These are phyloP conservation scores for Chamaecrista fasciculata DNA, from an alignment of 306 rosid genomes.

Conservation along the genomic window DNA sequence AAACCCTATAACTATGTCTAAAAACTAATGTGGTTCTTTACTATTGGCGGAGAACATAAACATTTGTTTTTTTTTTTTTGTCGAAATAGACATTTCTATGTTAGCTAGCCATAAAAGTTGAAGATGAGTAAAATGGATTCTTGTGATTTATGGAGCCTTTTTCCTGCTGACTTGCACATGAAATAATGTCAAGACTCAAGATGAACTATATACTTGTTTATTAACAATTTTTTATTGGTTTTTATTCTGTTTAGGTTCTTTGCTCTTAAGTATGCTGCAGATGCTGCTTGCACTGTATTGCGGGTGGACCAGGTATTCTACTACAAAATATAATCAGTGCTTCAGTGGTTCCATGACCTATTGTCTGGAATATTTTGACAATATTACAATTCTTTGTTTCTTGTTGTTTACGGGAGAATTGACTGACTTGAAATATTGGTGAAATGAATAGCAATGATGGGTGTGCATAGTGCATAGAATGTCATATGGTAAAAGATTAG, in stretches of 20 bases:
- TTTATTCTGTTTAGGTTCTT: constrained; percentile 51
- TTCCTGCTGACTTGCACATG: background rate
- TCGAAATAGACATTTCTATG: background rate
- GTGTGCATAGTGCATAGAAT: background rate
- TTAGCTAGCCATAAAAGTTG: constrained; percentile 3
- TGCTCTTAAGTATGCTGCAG: constrained; percentile 92
- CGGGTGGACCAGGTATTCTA: constrained; percentile 89
- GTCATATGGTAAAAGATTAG: background rate
- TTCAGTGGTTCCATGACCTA: background rate
- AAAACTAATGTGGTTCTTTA: background rate
- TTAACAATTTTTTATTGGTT: constrained; percentile 10
- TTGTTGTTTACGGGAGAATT: background rate
- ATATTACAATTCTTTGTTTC: background rate
- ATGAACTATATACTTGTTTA: no score
- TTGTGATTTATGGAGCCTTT: constrained; percentile 3
- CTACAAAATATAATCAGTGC: background rate
- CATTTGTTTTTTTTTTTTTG: no score
- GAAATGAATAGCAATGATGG: background rate
- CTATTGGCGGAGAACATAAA: background rate
- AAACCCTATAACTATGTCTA: background rate
- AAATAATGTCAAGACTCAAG: background rate
- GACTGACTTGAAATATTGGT: background rate
- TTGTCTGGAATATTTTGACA: background rate
- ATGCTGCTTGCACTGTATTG: constrained; percentile 95
- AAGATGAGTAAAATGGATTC: background rate